These are phyloP conservation scores for Candida easanensis DNA, from an alignment of 805 yeast genomes.

Conservation along the genomic window DNA sequence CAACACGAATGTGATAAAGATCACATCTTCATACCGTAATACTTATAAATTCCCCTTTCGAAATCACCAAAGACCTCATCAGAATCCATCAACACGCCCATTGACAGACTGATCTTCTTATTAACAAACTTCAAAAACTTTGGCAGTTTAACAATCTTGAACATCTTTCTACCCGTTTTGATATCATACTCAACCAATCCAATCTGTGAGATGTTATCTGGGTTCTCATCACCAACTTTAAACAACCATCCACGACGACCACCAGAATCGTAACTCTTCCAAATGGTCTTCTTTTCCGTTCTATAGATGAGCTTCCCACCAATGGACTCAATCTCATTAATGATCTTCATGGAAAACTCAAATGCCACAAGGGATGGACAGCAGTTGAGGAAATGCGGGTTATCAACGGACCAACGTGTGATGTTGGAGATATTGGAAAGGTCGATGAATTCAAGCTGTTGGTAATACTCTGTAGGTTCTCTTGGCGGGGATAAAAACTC, in stretches of 20 bases:
- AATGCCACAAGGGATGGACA: constrained; percentile 54
- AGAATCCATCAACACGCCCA: constrained; percentile 35
- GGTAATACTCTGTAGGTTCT: constrained; percentile 18
- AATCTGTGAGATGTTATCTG: constrained; percentile 31
- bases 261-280: constrained; percentile 34
- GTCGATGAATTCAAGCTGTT: constrained; percentile 56
- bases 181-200: constrained; percentile 56
- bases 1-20: too few relatives aligned
- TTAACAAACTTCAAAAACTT: constrained; percentile 38
- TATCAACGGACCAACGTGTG: constrained; percentile 58
- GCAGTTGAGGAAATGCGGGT: constrained; percentile 40
- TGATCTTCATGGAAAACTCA: constrained; percentile 62
- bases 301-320: constrained; percentile 26
- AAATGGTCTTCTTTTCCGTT: constrained; percentile 22
- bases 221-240: constrained; percentile 36
- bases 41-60: constrained; percentile 44
- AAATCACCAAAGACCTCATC: constrained; percentile 39
- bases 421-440: constrained; percentile 60
- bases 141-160: constrained; percentile 37
- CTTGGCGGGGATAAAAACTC: constrained; percentile 32
- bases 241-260: constrained; percentile 85
- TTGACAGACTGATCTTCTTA: constrained; percentile 34
- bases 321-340: constrained; percentile 42
- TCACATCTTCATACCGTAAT: constrained; percentile 39
- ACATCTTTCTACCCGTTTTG: constrained; percentile 59